Evolutionary conservation across 2,329 filamentous ascomycete genomes (phyloP).

Genomic region (Didymosphaeria variabile): DNA sequence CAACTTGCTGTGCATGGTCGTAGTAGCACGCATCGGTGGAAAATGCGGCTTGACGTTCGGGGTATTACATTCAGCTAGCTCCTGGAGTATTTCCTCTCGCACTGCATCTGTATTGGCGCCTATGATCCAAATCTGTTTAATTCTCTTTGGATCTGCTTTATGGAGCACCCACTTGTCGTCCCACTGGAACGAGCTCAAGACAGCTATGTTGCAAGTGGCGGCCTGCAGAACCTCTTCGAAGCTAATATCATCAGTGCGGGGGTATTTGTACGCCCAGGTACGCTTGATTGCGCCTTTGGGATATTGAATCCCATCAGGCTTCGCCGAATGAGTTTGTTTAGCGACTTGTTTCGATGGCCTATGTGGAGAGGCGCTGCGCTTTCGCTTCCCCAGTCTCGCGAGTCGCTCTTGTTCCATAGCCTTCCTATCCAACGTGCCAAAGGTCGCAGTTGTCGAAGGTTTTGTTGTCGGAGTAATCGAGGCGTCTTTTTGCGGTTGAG

Average conservation of each 20-base stretch:
- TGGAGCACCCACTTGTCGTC: conserved; percentile 77
- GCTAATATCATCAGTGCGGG: conserved; percentile 77
- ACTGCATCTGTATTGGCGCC: conserved; percentile 61
- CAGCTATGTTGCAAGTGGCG: conserved; percentile 74
- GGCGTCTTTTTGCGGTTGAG: conserved; percentile 14
- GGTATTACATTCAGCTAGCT: conserved; percentile 48
- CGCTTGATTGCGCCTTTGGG: conserved; percentile 76
- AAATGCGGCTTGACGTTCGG: conserved; percentile 75
- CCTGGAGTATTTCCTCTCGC: conserved; percentile 35
- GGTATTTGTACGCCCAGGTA: conserved; percentile 75
- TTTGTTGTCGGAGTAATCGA: not conserved
- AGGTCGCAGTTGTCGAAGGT: conserved; percentile 47
- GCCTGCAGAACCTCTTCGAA: conserved; percentile 87
- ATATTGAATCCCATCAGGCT: conserved; percentile 51
- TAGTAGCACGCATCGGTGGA: conserved; percentile 76
- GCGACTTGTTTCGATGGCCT: conserved; percentile 35
- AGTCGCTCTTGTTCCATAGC: conserved; percentile 88
- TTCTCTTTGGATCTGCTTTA: conserved; percentile 71
- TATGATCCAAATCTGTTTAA: conserved; percentile 66
- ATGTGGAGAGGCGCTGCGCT: conserved; percentile 63
- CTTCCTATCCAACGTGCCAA: conserved; percentile 71
- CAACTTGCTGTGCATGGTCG: conserved; percentile 93
- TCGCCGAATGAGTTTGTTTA: not conserved
- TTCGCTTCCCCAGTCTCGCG: conserved; percentile 68
- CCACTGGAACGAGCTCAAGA: conserved; percentile 89